Evolutionary conservation across 768 basidiomycete genomes (phyloP).

Genomic region (Amanita fuliginea): DNA sequence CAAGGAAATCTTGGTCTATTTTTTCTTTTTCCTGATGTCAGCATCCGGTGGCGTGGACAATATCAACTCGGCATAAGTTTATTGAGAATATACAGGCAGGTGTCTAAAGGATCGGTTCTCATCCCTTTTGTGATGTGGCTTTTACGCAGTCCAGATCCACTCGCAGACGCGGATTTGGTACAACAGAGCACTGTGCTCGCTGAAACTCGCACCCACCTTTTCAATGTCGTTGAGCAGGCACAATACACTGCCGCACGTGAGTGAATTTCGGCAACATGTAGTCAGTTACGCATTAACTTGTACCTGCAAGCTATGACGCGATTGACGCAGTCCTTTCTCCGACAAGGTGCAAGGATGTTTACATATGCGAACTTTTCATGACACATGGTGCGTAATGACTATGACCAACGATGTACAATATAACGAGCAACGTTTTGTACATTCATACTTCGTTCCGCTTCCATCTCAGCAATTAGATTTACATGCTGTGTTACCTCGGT

Average conservation of each 20-base stretch:
- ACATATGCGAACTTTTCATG: constrained; percentile 22
- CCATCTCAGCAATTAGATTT: no score
- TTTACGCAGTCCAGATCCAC: constrained; percentile 26
- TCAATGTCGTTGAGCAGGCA: constrained; percentile 66
- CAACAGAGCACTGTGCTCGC: constrained; percentile 60
- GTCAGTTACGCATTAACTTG: not conserved
- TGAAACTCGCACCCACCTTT: constrained; percentile 58
- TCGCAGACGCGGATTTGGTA: constrained; percentile 38
- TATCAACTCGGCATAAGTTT: constrained; percentile 70
- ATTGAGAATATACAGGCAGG: constrained; percentile 65
- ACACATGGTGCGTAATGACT: not conserved
- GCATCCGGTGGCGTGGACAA: constrained; percentile 65
- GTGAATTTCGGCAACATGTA: constrained; percentile 14
- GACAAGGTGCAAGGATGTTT: constrained; percentile 44
- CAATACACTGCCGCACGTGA: constrained; percentile 75
- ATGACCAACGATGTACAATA: no score
- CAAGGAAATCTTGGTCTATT: constrained; percentile 76
- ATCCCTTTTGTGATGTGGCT: not conserved
- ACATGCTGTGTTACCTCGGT: no score
- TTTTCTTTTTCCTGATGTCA: constrained; percentile 87
- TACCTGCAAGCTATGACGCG: constrained; percentile 29
- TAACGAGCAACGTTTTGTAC: not conserved
- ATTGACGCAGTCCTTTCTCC: constrained; percentile 39
- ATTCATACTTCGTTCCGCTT: no score
- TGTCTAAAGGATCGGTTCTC: constrained; percentile 7